Evolutionary conservation across 2,329 filamentous ascomycete genomes (phyloP).

Genomic region (Dactylellina haptotyla): DNA sequence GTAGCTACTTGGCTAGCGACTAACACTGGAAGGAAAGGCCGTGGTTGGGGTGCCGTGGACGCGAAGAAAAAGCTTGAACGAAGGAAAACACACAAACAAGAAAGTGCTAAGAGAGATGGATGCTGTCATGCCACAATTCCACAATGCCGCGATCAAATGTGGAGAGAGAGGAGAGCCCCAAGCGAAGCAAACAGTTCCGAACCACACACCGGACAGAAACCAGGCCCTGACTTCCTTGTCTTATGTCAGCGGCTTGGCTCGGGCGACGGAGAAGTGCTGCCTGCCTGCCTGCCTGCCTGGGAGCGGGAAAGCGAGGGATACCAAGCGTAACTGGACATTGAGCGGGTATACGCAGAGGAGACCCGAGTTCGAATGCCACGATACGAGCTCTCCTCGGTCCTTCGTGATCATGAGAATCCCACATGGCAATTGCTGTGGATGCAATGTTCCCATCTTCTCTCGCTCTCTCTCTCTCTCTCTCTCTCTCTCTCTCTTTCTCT

Average conservation of each 20-base stretch:
- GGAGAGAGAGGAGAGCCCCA: constrained; percentile 16
- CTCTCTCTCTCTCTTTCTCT: not conserved
- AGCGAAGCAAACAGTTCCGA: constrained; percentile 14
- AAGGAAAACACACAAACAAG: constrained; percentile 57
- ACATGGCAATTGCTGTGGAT: not conserved
- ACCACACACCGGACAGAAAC: not conserved
- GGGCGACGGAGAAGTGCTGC: not conserved
- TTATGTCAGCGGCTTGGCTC: constrained; percentile 50
- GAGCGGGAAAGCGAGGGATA: not conserved
- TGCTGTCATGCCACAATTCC: constrained; percentile 33
- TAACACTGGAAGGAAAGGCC: constrained; percentile 6
- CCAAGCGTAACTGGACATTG: not conserved
- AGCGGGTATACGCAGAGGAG: too few relatives aligned
- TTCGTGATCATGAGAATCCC: not conserved
- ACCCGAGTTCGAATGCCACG: not conserved
- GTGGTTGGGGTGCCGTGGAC: constrained; percentile 15
- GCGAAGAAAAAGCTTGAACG: constrained; percentile 53
- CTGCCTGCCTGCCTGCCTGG: too few relatives aligned
- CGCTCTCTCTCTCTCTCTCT: not conserved
- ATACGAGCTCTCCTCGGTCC: not conserved
- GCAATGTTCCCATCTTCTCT: not conserved
- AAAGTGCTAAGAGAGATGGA: constrained; percentile 55
- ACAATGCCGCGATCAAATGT: constrained; percentile 21
- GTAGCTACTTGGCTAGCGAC: constrained; percentile 8
- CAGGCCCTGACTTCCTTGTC: constrained; percentile 1